Evolutionary conservation across 371 early-diverging fungal species (phyloP), one percentile per base, ranked within the genome.

Genomic region (Phascolomyces articulosus): DNA sequence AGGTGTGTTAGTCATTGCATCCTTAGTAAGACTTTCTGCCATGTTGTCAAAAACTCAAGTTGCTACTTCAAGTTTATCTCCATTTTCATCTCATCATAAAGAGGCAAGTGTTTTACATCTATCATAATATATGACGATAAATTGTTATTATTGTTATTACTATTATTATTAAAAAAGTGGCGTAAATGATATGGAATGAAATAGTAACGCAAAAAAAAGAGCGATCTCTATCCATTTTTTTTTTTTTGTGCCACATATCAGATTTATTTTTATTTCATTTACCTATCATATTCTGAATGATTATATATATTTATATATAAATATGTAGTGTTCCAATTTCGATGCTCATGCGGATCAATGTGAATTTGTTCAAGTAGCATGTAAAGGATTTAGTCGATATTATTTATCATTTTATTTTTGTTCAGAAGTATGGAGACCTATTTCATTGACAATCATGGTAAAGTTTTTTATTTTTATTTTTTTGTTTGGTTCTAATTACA

Each of bases 371-470:
- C 59, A 65, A 40, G 54, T 49, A 21, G 60, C 68, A 23, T 80
- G 80, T 53, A 68, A 69, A 56, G 80, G 75, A 23, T 80, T 75
- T 26, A 80, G 77, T 63, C 67, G 71, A 0, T 65, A 66, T 54
- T 90, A 85, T 67, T 64, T 88, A 10, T 69, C 71, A 31, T 80
- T 88, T 55, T 87, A 88, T 66, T 90, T 85, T 67, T 90, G 90
- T 67, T 77, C 83, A 29, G 65, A 76, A 21, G 20, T 77, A 26
- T 72, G 74, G 64, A 71, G 64, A 21, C 85, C 84, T 21, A 51
- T 70, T 3, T 53, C 68, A 1, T 62, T 77, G 16, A 56, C 78
- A 26, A 7, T 73, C 4, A 53, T 80, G 67, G 75, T 84, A 71
- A 61, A 60, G 16, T 18, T n/a, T 41, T 41, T 41, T 3, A 8